Base-by-base conservation (phyloP, 2,329 filamentous ascomycete genomes). In the Teratosphaeria pseudoeucalypti region DNA sequence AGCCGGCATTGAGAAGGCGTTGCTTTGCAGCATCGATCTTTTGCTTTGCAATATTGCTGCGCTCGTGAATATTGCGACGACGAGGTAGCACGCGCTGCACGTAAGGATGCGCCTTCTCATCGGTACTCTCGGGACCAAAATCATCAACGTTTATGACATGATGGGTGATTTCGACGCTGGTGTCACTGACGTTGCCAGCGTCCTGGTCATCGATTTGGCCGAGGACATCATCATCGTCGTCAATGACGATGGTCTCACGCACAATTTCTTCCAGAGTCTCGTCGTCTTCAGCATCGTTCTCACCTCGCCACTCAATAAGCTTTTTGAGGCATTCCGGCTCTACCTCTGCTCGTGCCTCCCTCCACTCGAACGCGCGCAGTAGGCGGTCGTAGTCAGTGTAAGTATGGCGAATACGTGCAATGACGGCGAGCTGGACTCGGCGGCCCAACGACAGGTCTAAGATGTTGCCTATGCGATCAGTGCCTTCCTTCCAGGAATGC, bases 311-410 rank as follows among this genome's bases (percentile, higher is more conserved):
- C 68, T 83, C 79, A 57, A 83, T 79, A 53, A 87, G 72, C 67
- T 81, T 83, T 26, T 78, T 75, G 26, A 86, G 72, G 54, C 79
- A 82, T 5, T 75, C 72, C 57, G 80, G 78, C 69, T 85, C 82
- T 27, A 85, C 81, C 39, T 74, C 68, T 43, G 74, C 72, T 60
- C 84, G 77, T 32, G 82, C 83, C 60, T 82, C 78, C 60, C 78
- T 75, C 73, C 82, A 85, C 43, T 66, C 63, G 23, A 76, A 78
- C 12, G 73, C 74, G 61, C 77, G 79, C 43, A 86, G 73, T 52
- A 85, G 74, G 53, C 76, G 76, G 69, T 86, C 84, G 68, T 86
- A 86, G 61, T 84, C 76, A 62, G 84, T 86, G 66, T 85, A 84
- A 14, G 75, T 70, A 67, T 86, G 84, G 52, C 84, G 79, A 63